Evolutionary conservation across 2,329 filamentous ascomycete species (phyloP), one percentile per base, ranked within the genome.

Genomic region (Aspergillus alliaceus): DNA sequence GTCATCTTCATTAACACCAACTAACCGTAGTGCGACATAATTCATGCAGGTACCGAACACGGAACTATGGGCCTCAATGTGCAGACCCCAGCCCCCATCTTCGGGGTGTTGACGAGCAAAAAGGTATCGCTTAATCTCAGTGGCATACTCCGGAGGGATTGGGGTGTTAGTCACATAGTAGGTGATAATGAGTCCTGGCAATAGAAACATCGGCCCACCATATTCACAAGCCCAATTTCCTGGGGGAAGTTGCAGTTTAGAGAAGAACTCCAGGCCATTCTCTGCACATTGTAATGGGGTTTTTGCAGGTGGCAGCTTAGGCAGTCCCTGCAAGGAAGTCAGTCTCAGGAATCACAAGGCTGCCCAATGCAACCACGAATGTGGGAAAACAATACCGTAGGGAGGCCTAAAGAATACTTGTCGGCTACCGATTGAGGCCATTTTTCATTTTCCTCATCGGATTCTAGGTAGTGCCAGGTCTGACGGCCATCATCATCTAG

Each of bases 211-310:
- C 4, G 95, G 95, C 0, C 95, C 95, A 54, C 95, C 95, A 77
- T 99, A 99, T 73, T 99, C 95, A 78, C 93, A 98, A 5, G 83
- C 95, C 95, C 95, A 99, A 70, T 97, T 91, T 5, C 95, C 95
- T 1, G 91, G 89, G 14, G 89, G 86, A 1, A 97, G 82, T 73
- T 99, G 95, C 24, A 98, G 84, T 61, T 93, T 85, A 56, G 93
- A 90, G 78, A 96, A 96, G 80, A 96, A 98, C 3, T 84, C 80
- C 53, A 98, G 82, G 35, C 89, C 92, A 77, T 99, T 99, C 58
- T 83, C 80, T 3, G 91, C 91, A 4, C 91, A 82, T 63, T 95
- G 85, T 56, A 95, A 81, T 5, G 93, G 88, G 3, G 81, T 92
- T 59, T 86, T 85, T 3, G 93, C 81, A 57, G 82, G 79, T 22